Evolutionary conservation across 441 rosid species (phyloP).

Genomic region (Jatropha podagrica): DNA sequence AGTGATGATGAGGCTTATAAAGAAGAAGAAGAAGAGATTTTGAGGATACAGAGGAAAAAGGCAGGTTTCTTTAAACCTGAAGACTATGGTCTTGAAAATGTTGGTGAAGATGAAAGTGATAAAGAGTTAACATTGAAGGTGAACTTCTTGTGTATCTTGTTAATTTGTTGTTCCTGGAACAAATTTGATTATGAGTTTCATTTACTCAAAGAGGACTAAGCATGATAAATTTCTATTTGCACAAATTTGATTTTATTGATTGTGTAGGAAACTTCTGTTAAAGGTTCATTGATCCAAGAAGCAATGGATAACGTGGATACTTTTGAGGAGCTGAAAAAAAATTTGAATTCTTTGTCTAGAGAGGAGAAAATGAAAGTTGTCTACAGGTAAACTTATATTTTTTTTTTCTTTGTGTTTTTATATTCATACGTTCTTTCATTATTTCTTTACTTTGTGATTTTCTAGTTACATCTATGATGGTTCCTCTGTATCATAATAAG

Average conservation of each 20-base stretch:
- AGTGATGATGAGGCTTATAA: conserved; percentile 67
- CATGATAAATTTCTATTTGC: background rate
- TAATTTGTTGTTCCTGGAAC: background rate
- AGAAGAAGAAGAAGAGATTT: conserved; percentile 66
- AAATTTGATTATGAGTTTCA: background rate
- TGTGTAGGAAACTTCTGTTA: conserved; percentile 56
- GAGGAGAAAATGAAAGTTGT: conserved; percentile 89
- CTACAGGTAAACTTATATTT: conserved; percentile 42
- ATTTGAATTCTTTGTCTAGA: conserved; percentile 65
- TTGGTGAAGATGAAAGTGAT: conserved; percentile 46
- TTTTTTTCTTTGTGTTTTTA: background rate
- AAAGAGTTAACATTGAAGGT: conserved; percentile 72
- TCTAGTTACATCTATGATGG: background rate
- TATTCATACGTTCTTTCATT: background rate
- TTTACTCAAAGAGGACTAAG: background rate
- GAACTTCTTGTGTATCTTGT: conserved; percentile 20
- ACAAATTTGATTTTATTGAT: conserved; percentile 9
- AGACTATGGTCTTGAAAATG: conserved; percentile 74
- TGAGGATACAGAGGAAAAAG: conserved; percentile 46
- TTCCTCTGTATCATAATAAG: too few species aligned
- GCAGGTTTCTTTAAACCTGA: conserved; percentile 45
- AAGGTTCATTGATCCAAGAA: conserved; percentile 36
- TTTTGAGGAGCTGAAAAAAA: conserved; percentile 60
- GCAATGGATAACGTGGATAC: conserved; percentile 30
- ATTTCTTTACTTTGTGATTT: background rate